These are phyloP conservation scores for Xylaria flabelliformis DNA, from an alignment of 495 filamentous ascomycete species.

Conservation along the genomic window DNA sequence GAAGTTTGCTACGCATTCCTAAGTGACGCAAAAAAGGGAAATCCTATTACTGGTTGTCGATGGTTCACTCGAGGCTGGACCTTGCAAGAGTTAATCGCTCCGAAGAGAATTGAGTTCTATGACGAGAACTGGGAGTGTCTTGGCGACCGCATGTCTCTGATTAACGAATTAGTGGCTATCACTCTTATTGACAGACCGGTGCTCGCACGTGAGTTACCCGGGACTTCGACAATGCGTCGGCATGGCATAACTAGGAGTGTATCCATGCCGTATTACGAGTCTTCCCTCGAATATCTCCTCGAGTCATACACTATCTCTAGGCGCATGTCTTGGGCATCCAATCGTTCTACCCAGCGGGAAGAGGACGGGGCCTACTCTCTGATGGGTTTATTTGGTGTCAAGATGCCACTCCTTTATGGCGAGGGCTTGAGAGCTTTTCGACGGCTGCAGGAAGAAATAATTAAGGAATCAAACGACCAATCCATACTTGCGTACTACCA, in stretches of 20 bases:
- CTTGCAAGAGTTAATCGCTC: not conserved
- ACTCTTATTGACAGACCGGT: not conserved
- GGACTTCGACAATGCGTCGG: not conserved
- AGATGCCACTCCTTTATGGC: not conserved
- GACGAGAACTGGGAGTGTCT: not conserved
- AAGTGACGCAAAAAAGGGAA: not conserved
- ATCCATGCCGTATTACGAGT: not conserved
- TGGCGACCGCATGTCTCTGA: not conserved
- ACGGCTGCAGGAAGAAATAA: not conserved
- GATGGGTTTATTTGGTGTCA: not conserved
- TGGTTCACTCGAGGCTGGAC: not conserved
- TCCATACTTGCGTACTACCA: not conserved
- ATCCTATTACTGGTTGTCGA: not conserved
- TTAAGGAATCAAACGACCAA: not conserved
- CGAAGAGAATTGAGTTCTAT: not conserved
- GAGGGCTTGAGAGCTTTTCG: not conserved
- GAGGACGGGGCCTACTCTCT: not conserved
- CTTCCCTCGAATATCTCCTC: not conserved
- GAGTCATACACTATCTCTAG: not conserved
- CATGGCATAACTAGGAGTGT: not conserved
- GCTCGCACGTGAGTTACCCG: not conserved
- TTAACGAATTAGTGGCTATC: not conserved
- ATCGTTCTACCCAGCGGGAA: not conserved
- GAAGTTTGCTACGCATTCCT: not conserved
- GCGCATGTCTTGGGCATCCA: not conserved